Base-by-base conservation (phyloP, 139 green algal species). In the Diplosphaera chodatii region DNA sequence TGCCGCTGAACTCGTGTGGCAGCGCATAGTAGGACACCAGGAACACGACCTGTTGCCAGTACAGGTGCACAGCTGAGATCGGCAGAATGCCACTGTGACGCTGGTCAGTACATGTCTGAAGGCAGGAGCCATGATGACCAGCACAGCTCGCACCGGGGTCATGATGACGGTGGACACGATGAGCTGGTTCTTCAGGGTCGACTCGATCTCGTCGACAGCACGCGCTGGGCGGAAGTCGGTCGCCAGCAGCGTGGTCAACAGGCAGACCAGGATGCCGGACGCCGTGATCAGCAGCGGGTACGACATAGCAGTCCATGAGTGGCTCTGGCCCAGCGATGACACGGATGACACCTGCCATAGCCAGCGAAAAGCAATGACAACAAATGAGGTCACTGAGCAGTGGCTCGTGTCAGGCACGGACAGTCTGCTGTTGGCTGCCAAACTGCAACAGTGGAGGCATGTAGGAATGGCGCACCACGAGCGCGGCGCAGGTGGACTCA, bases 401-500 rank as follows among this genome's bases (percentile, higher is more conserved):
- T 21, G 37, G 37, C 37, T 48, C 37, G 37, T 48, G 10, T 48
- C 10, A 48, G 8, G 37, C n/a, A n/a, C n/a, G n/a, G n/a, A n/a
- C n/a, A n/a, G n/a, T n/a, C n/a, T n/a, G n/a, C n/a, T n/a, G 37
- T 21, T 48, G 37, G 10, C 8, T 8, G 37, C 37, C 8, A 21
- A 48, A 48, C 37, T 21, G 37, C 8, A 48, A 48, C 8, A 21
- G 8, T 48, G 10, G 8, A 13, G 10, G 37, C 37, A 8, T 21
- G 37, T 13, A 48, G 13, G 37, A 13, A 13, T 48, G 13, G 8
- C 37, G 8, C 37, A 48, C 84, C 23, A 98, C 91, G 30, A 98
- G 90, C 0, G 94, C 94, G 27, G 94, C 94, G 80, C 94, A 98
- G 31, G 94, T 97, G 66, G 91, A 88, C 86, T 98, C 94, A 34